These are phyloP conservation scores for Tuber umbilicatum DNA, from an alignment of 495 filamentous ascomycete species.

Conservation along the genomic window DNA sequence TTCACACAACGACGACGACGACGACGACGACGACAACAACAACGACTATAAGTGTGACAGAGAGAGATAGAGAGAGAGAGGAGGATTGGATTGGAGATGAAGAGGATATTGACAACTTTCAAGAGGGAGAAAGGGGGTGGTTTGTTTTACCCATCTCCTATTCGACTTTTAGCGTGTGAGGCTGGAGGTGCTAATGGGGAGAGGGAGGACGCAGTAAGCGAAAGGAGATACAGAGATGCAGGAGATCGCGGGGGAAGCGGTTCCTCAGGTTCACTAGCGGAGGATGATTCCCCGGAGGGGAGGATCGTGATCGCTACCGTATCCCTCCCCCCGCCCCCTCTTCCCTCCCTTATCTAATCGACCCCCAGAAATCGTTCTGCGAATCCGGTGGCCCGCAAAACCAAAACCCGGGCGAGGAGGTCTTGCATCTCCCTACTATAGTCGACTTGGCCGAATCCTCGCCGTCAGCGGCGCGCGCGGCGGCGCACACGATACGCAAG, in stretches of 20 bases:
- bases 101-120: slow-evolving; percentile 46
- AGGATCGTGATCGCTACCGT: slow-evolving; percentile 51
- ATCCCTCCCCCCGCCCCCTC: slow-evolving; percentile 20
- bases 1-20: slow-evolving; percentile 62
- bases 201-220: slow-evolving; percentile 3
- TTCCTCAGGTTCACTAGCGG: slow-evolving; percentile 22
- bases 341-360: slow-evolving; percentile 8
- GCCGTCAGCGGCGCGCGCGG: slow-evolving; percentile 71
- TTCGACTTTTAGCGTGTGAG: slow-evolving; percentile 2
- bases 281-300: slow-evolving; percentile 49
- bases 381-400: slow-evolving; percentile 57
- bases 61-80: neutral
- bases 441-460: slow-evolving; percentile 93
- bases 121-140: slow-evolving; percentile 39
- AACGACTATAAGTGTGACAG: slow-evolving; percentile 72
- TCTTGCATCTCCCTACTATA: slow-evolving; percentile 85
- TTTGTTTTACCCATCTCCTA: slow-evolving; percentile 4
- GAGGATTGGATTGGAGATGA: slow-evolving; percentile 40
- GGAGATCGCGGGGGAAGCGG: slow-evolving; percentile 23
- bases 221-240: slow-evolving; percentile 30
- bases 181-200: neutral
- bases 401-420: slow-evolving; percentile 60
- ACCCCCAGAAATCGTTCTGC: slow-evolving; percentile 59
- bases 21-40: slow-evolving; percentile 95
- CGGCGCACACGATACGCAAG: slow-evolving; percentile 70